Conservation (phyloP, 352 stramenopile species). For the Phytophthora uliginosa region DNA sequence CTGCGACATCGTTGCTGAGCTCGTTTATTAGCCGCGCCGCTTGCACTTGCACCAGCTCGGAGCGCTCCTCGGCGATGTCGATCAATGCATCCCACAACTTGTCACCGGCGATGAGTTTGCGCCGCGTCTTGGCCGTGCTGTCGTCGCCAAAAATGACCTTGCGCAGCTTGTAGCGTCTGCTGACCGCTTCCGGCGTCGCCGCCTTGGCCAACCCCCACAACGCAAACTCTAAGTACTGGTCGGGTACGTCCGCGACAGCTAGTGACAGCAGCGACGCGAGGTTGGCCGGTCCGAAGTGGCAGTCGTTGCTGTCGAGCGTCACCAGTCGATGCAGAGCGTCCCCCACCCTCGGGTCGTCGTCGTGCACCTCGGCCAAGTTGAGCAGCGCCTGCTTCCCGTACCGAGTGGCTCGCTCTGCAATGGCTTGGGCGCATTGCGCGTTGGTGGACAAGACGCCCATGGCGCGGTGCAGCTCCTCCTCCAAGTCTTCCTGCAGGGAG, state of each 20-base stretch:
- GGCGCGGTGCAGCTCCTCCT: constrained; percentile 58
- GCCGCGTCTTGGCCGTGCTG: constrained; percentile 51
- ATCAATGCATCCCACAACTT: constrained; percentile 61
- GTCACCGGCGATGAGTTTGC: constrained; percentile 61
- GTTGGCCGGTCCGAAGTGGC: constrained; percentile 72
- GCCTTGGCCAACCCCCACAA: constrained; percentile 72
- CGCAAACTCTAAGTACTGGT: constrained; percentile 76
- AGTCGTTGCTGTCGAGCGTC: constrained; percentile 45
- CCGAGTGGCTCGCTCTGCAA: constrained; percentile 66
- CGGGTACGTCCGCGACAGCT: constrained; percentile 62
- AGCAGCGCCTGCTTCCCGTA: constrained; percentile 81
- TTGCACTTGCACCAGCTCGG: constrained; percentile 54
- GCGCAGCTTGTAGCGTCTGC: constrained; percentile 59
- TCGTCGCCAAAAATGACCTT: constrained; percentile 77
- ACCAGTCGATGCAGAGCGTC: constrained; percentile 65
- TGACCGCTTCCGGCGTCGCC: constrained; percentile 44
- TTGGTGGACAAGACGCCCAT: constrained; percentile 67
- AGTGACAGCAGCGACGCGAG: constrained; percentile 74
- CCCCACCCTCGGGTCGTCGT: constrained; percentile 66
- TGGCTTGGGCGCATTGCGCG: constrained; percentile 58
- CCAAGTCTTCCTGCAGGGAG: constrained; percentile 48
- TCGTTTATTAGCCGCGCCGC: constrained; percentile 52
- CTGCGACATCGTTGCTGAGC: constrained; percentile 45
- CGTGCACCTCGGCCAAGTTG: constrained; percentile 62
- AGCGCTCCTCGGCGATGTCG: constrained; percentile 28